These are phyloP conservation scores for Nannochloropsis salina DNA, from an alignment of 108 stramenopile genomes.

Conservation along the genomic window DNA sequence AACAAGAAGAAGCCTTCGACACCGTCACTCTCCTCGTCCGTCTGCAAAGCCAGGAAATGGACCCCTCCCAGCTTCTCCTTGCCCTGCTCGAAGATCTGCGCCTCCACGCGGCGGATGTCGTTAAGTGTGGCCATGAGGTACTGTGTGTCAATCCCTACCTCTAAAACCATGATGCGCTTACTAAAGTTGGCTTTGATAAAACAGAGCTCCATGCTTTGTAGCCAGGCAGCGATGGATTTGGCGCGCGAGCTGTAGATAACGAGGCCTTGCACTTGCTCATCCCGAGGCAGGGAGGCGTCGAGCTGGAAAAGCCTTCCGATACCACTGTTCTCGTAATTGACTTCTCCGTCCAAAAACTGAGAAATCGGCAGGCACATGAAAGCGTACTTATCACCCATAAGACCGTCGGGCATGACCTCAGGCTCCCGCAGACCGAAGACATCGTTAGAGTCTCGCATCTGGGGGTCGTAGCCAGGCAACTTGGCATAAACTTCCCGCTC, in stretches of 20 bases:
- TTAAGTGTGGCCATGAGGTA: conserved; percentile 78
- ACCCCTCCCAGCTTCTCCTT: conserved; percentile 76
- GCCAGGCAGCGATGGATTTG: conserved; percentile 76
- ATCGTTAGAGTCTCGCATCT: conserved; percentile 13
- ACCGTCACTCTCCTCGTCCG: conserved; percentile 71
- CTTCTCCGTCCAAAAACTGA: not conserved
- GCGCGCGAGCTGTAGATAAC: conserved; percentile 77
- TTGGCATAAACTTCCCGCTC: conserved; percentile 53
- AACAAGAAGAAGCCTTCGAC: conserved; percentile 92
- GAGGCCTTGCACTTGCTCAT: conserved; percentile 82
- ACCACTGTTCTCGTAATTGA: conserved; percentile 20
- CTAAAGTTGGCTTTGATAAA: conserved; percentile 73
- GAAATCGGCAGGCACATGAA: conserved; percentile 73
- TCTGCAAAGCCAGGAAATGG: conserved; percentile 86
- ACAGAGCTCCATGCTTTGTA: conserved; percentile 82
- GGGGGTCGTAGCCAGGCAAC: conserved; percentile 50
- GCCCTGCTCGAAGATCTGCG: conserved; percentile 77
- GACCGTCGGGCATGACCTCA: conserved; percentile 83
- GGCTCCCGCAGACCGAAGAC: conserved; percentile 41
- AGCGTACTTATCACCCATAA: conserved; percentile 91
- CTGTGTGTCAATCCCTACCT: conserved; percentile 87
- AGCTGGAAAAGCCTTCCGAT: conserved; percentile 31
- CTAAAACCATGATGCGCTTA: conserved; percentile 75
- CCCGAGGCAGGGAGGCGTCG: conserved; percentile 58
- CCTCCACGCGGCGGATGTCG: conserved; percentile 75